Evolutionary conservation across 768 basidiomycete species (phyloP).

Genomic region (Psilocybe azurescens): DNA sequence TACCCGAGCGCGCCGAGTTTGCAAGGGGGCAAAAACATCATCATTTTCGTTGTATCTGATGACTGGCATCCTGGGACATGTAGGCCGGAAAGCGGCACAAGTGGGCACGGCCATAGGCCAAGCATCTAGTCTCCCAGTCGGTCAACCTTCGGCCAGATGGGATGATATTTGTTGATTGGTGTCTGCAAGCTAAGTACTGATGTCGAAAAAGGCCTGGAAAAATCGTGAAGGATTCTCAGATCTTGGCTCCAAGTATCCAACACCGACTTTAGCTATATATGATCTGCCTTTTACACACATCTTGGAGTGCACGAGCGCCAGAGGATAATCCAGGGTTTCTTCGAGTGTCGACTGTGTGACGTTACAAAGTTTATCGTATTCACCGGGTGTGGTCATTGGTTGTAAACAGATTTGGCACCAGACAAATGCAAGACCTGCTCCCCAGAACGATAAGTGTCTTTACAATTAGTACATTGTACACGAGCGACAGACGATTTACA

Average conservation of each 20-base stretch:
- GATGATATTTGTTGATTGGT: background rate
- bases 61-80: background rate
- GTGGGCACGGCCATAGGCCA: background rate
- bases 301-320: background rate
- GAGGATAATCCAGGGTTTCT: background rate
- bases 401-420: too few species aligned
- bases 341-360: background rate
- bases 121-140: background rate
- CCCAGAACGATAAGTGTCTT: too few species aligned
- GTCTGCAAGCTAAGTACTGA: background rate
- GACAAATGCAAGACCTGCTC: too few species aligned
- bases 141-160: background rate
- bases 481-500: too few species aligned
- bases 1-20: too few species aligned
- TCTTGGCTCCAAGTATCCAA: background rate
- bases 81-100: background rate
- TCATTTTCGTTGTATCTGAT: background rate
- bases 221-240: background rate
- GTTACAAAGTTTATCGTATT: background rate
- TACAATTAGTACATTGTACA: too few species aligned
- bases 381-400: too few species aligned
- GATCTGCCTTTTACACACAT: background rate
- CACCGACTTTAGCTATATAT: background rate
- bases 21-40: too few species aligned
- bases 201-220: background rate